Base-by-base conservation (phyloP, 441 rosid species). In the Populus hybrid region DNA sequence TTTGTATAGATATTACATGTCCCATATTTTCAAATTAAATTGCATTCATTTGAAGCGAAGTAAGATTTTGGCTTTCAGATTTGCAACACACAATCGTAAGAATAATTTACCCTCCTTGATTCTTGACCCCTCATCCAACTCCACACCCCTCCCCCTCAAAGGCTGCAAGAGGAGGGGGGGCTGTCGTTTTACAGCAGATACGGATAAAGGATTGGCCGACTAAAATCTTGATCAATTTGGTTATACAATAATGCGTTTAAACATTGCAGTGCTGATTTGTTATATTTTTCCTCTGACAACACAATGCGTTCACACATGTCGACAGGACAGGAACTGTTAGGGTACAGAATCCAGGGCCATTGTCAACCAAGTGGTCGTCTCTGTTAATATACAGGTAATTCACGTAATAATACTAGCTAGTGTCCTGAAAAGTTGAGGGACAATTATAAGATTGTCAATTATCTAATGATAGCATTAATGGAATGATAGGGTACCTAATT, bases 391-490 rank as follows among this genome's bases (percentile, higher is more conserved):
- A 53, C 61, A 18, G 61, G 61, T 18, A 53, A 53, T 53, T 16
- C n/a, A 53, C n/a, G 2, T 42, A 30, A 23, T 10, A 36, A 46
- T 46, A 46, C 19, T 46, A 46, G 57, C 57, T 46, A 46, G 6
- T 46, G 19, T 4, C 42, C 42, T 46, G 57, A 12, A 6, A 46
- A 46, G 57, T 46, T 46, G 19, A 46, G 57, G 57, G 57, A 46
- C 57, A 14, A 14, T 28, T 28, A 30, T n/a, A 57, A 34, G 8
- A 76, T 71, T 67, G 80, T 78, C 80, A 72, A 78, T 78, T 34
- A 3, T 46, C 67, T 65, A 50, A 72, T 77, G 74, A 76, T 76
- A 36, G 61, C 26, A 69, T 35, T 35, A 57, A 76, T 59, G 68
- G 74, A 69, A 69, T 69, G 74, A 63, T 40, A 16, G 61, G 61